Evolutionary conservation across 495 filamentous ascomycete species (phyloP), one percentile per base, ranked within the genome.

Genomic region (Cairneyella variabilis): DNA sequence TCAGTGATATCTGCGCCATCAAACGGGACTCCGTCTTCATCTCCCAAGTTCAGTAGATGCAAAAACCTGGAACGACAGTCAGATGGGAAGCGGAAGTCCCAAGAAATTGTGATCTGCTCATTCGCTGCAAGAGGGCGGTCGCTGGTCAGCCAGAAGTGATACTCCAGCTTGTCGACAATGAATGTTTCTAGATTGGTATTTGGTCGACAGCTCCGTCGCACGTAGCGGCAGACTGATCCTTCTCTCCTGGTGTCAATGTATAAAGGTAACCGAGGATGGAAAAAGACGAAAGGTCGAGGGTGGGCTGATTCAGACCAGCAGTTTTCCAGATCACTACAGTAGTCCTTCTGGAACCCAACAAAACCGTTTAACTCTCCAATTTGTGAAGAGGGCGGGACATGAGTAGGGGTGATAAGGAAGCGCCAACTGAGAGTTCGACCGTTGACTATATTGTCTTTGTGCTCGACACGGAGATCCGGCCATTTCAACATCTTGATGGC

Each of bases 171-270:
- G 38, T 85, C 83, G 3, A 85, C 86, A 36, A 97, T 79, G 56
- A 86, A 85, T 0, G 90, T 91, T 52, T 89, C 90, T 67, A 98
- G 76, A 6, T 70, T 71, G 20, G 91, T 76, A 61, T 97, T 98
- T 2, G 93, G 88, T 44, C 76, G 80, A 67, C 93, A 98, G 61
- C 93, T 97, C 43, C 92, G 80, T 30, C 93, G 80, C 17, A 90
- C 80, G 64, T 90, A 97, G 25, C 93, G 86, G 42, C 91, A 82
- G 14, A 81, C 72, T 14, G 87, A 95, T 12, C 92, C 93, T 71
- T 91, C 88, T 53, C 76, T 77, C 25, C 93, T 81, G 3, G 89
- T 89, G 66, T 98, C 93, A 56, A 98, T 91, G 70, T 90, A 96
- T 12, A 98, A 77, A 0, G 92, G 88, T 16, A 92, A 79, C 41